These are phyloP conservation scores for Sporisorium iseilematis-ciliati DNA, from an alignment of 1,284 basidiomycete genomes.

Conservation along the genomic window DNA sequence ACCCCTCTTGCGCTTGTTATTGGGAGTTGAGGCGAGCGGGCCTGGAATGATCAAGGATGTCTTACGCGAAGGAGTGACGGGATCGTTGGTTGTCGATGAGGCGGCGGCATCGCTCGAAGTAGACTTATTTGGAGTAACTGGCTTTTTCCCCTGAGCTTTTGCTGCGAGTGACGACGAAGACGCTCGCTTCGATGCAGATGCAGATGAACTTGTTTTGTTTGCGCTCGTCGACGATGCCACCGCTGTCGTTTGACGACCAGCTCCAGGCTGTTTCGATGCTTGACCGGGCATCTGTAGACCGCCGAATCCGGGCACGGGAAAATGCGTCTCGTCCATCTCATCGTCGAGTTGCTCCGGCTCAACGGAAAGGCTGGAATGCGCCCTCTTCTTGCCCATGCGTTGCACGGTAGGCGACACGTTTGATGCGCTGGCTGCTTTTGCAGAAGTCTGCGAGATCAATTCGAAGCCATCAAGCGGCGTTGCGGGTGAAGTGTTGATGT, in stretches of 20 bases:
- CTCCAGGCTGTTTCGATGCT: background rate
- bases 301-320: slow-evolving; percentile 46
- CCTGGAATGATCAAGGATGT: no score
- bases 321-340: slow-evolving; percentile 39
- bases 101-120: background rate
- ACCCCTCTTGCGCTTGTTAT: slow-evolving; percentile 7
- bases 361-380: slow-evolving; percentile 17
- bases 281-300: background rate
- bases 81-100: background rate
- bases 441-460: slow-evolving; percentile 10
- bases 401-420: slow-evolving; percentile 12
- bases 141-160: background rate
- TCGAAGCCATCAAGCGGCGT: slow-evolving; percentile 15
- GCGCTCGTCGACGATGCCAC: no score
- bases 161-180: no score
- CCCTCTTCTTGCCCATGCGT: slow-evolving; percentile 17
- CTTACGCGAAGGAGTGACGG: background rate
- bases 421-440: background rate
- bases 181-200: background rate
- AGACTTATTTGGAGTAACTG: background rate
- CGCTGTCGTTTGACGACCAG: background rate
- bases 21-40: background rate
- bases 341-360: slow-evolving; percentile 47
- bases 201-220: background rate
- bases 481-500: background rate